Evolutionary conservation across 2,329 filamentous ascomycete genomes (phyloP), one percentile per base, ranked within the genome.

Genomic region (Orbilia oligospora): DNA sequence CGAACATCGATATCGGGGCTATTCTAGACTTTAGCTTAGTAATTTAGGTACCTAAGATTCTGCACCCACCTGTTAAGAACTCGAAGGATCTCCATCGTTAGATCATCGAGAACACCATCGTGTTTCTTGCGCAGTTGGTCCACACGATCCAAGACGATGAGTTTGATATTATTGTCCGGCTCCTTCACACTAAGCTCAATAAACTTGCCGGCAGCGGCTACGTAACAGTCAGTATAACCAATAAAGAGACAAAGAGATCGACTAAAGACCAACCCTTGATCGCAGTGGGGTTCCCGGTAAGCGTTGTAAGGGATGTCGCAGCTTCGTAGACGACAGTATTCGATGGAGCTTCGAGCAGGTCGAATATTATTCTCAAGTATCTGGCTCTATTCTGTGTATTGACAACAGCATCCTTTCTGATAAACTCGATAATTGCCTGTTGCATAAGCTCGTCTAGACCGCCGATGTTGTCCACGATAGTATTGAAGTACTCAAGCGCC

Each of bases 311-410:
- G 12, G 95, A 97, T 0, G 95, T 97, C 4, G 96, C 96, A 76
- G 96, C 96, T 86, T 99, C 96, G 84, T 99, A 99, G 30, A 98
- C 92, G 51, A 99, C 96, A 1, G 96, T 99, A 24, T 94, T 97
- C 64, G 95, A 92, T 78, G 91, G 91, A 36, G 96, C 95, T 85
- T 99, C 96, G 68, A 99, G 88, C 18, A 99, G 89, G 84, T 99
- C 96, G 83, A 99, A 98, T 82, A 99, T 99, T 80, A 99, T 88
- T 80, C 96, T 90, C 80, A 99, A 86, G 85, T 99, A 99, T 81
- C 92, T 91, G 84, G 93, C 91, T 90, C 98, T 99, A 86, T 98
- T 97, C 83, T 95, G 92, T 1, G 93, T 88, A 85, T 98, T 98
- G 82, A 95, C 91, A 53, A 97, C 88, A n/a, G 96, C 94, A 87